These are phyloP conservation scores for Emergomyces orientalis DNA, from an alignment of 2,329 filamentous ascomycete species.

Conservation along the genomic window DNA sequence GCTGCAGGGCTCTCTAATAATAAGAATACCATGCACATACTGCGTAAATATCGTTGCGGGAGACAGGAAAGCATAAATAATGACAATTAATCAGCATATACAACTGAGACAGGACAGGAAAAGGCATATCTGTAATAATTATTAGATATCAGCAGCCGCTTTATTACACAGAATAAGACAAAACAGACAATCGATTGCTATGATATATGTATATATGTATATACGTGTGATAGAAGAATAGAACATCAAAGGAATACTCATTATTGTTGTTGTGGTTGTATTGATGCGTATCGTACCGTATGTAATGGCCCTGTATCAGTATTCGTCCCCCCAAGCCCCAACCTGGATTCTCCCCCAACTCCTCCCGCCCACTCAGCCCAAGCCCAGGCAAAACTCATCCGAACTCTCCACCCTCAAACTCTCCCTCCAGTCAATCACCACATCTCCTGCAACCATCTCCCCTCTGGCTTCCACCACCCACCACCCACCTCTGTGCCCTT, in stretches of 20 bases:
- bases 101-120: too few relatives aligned
- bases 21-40: not conserved
- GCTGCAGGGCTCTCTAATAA: not conserved
- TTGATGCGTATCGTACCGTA: not conserved
- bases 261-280: too few relatives aligned
- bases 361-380: too few relatives aligned
- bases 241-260: too few relatives aligned
- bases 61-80: too few relatives aligned
- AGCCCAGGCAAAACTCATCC: not conserved
- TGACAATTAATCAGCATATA: not conserved
- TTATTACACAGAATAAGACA: not conserved
- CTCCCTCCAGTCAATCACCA: not conserved
- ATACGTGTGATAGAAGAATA: too few relatives aligned
- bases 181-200: not conserved
- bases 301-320: not conserved
- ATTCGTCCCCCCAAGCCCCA: not conserved
- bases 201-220: too few relatives aligned
- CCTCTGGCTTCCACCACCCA: not conserved
- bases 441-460: not conserved
- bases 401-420: not conserved
- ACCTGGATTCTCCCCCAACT: not conserved
- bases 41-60: too few relatives aligned
- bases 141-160: not conserved
- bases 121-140: not conserved
- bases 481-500: not conserved